Evolutionary conservation across 345 rosid genomes (phyloP).

Genomic region (Salix purpurea): DNA sequence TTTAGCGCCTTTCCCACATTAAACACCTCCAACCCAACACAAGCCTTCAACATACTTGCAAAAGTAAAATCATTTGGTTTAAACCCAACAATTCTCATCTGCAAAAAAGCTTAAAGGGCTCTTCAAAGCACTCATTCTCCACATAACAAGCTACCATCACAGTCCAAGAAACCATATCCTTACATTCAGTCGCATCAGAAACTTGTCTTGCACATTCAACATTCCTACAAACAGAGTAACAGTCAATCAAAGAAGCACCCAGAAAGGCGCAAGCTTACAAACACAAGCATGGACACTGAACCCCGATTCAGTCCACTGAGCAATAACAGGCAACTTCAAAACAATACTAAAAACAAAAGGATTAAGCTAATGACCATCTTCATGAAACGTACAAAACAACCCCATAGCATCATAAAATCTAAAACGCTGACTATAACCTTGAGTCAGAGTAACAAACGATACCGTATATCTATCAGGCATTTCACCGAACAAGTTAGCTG

Average conservation of each 20-base stretch:
- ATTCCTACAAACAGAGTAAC: slow-evolving; percentile 54
- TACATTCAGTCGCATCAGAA: slow-evolving; percentile 53
- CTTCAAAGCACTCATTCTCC: slow-evolving; percentile 56
- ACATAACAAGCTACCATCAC: slow-evolving; percentile 71
- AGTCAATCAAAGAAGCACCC: slow-evolving; percentile 73
- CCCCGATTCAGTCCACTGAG: slow-evolving; percentile 47
- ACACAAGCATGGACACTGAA: slow-evolving; percentile 57
- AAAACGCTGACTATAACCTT: slow-evolving; percentile 33
- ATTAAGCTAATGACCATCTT: slow-evolving; percentile 75
- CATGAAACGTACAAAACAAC: slow-evolving; percentile 48
- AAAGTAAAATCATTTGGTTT: slow-evolving; percentile 62
- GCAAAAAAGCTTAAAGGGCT: slow-evolving; percentile 42
- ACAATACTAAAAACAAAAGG: slow-evolving; percentile 66
- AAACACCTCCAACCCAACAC: slow-evolving; percentile 52
- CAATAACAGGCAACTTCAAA: slow-evolving; percentile 53
- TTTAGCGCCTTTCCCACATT: slow-evolving; percentile 50
- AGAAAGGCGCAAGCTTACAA: slow-evolving; percentile 73
- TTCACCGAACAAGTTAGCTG: slow-evolving; percentile 59
- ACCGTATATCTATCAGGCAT: slow-evolving; percentile 61
- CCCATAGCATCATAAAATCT: slow-evolving; percentile 38
- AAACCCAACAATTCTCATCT: slow-evolving; percentile 59
- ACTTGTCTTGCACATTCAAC: slow-evolving; percentile 50
- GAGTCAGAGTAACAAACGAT: slow-evolving; percentile 60
- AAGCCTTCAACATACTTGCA: slow-evolving; percentile 65
- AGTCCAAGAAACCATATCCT: slow-evolving; percentile 84